Evolutionary conservation across 148 eudicot genomes (phyloP), one percentile per base, ranked within the genome.

Genomic region (Rheum nobile): DNA sequence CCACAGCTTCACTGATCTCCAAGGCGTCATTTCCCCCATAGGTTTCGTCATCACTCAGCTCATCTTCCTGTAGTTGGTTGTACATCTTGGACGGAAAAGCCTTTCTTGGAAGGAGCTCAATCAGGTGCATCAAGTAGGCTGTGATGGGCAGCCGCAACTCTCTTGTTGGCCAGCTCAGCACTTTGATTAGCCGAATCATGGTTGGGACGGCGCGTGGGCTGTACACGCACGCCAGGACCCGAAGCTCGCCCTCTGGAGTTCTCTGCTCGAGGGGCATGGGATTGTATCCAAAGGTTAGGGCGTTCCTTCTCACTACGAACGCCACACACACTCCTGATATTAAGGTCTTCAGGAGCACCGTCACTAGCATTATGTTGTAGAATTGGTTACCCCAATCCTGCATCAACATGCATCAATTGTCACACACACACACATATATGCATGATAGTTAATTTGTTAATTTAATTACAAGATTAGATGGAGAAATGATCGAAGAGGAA

Each of bases 1-100:
- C 98, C 1, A 91, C 80, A 1, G 83, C 79, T 6, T 88, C 85
- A 43, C 87, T 91, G 47, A 94, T 91, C 82, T 91, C 97, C 8
- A 88, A 83, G 6, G 85, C 94, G 32, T 94, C 96, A 65, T 91
- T 91, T 22, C 97, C 93, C 35, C 91, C 96, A 74, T 94, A 88
- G 29, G 78, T 77, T 3, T 91, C 98, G 55, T 94, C 98, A 12
- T 91, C 98, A 73, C 98, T 94, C 1, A 85, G 59, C 71, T 94
- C 98, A 26, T 91, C 91, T 22, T 86, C 87, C 74, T 87, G 97
- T 65, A 81, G 79, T 24, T 94, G 97, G 79, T 89, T 82, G 71
- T 91, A 91, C 88, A 91, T 75, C 35, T 87, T 79, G 42, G 74
- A 81, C 5, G 75, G 6, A 7, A 76, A 73, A 63, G 82, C 83